A percentile compares a stretch with the other conserved stretches of the same genome.
phyloP scores from a whole-genome alignment of 345 rosid species.

The Melastoma malabathricum region DNA sequence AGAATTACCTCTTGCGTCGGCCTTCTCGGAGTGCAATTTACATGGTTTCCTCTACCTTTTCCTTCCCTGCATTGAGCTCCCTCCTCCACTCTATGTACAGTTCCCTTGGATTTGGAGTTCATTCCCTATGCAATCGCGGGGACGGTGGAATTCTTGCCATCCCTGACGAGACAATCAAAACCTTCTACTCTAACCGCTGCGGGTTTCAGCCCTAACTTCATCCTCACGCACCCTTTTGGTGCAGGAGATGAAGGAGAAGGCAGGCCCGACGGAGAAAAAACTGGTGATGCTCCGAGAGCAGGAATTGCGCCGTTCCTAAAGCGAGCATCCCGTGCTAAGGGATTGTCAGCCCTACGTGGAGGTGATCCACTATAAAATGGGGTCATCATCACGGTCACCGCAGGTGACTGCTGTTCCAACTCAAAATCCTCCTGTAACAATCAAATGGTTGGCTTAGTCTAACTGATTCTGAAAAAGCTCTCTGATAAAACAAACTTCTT shows the following conservation, averaged over 20 bases:
- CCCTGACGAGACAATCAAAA: slow-evolving; percentile 95
- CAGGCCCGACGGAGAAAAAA: slow-evolving; percentile 41
- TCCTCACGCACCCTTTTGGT: slow-evolving; percentile 51
- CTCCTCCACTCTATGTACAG: slow-evolving; percentile 43
- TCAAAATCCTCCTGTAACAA: slow-evolving; percentile 48
- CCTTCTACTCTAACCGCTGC: slow-evolving; percentile 99
- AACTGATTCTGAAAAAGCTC: background rate
- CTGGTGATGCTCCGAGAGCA: slow-evolving; percentile 22
- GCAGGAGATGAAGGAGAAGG: slow-evolving; percentile 51
- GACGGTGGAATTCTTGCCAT: slow-evolving; percentile 86
- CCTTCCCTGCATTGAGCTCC: slow-evolving; percentile 18
- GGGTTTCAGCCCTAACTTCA: slow-evolving; percentile 70
- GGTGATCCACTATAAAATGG: slow-evolving; percentile 84
- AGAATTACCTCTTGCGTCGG: slow-evolving; percentile 8
- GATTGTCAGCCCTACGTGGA: slow-evolving; percentile 75
- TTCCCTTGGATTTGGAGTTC: slow-evolving; percentile 16
- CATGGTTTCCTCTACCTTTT: slow-evolving; percentile 1
- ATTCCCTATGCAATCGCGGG: slow-evolving; percentile 80
- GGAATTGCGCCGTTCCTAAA: slow-evolving; percentile 56
- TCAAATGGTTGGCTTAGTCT: background rate
- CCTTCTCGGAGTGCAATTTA: slow-evolving; percentile 11
- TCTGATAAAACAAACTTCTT: too few species aligned
- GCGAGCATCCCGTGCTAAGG: slow-evolving; percentile 63
- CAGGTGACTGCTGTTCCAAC: slow-evolving; percentile 29
- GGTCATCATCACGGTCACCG: slow-evolving; percentile 41